Base-by-base conservation (phyloP, 352 stramenopile genomes). In the Aphanomyces astaci region DNA sequence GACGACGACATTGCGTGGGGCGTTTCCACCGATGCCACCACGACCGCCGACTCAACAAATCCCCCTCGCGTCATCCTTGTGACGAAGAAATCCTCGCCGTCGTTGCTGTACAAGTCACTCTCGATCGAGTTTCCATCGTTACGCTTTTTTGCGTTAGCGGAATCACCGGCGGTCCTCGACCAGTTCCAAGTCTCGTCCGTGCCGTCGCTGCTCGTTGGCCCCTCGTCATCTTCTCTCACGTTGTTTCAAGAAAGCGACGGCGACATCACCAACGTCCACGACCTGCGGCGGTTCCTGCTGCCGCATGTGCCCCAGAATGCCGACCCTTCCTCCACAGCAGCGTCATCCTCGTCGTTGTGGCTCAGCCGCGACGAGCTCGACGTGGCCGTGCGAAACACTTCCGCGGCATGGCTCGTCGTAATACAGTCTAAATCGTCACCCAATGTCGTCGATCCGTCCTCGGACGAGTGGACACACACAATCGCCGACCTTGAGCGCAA, bases 331-430 rank as follows among this genome's bases (percentile, higher is more conserved):
- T 22, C 13, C 15, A 77, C 57, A n/a, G n/a, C n/a, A n/a, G 27
- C 71, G 64, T 25, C 55, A 71, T 24, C 17, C 17, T 0, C 72
- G 55, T 10, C 73, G 24, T 65, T 87, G 30, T 72, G 66, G 22
- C 71, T 90, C 11, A 76, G 72, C 0, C 66, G 68, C 7, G 68
- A 63, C 1, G 76, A 81, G 22, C 89, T 93, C 49, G 78, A 89
- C 25, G 56, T 75, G 22, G 70, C 80, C 22, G 74, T 92, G 3
- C 25, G 81, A 22, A 64, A 72, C 11, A 84, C 81, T 9, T 76
- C 80, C 31, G 72, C 88, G 53, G 68, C 80, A 4, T 92, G 84
- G 81, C 82, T 92, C 52, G 71, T 92, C 30, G 76, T 78, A 17
- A 87, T 92, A 82, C 71, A 67, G 79, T 49, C 56, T 49, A 0